Conservation (phyloP, 2,329 filamentous ascomycete species). For the Trichophaea hybrida region DNA sequence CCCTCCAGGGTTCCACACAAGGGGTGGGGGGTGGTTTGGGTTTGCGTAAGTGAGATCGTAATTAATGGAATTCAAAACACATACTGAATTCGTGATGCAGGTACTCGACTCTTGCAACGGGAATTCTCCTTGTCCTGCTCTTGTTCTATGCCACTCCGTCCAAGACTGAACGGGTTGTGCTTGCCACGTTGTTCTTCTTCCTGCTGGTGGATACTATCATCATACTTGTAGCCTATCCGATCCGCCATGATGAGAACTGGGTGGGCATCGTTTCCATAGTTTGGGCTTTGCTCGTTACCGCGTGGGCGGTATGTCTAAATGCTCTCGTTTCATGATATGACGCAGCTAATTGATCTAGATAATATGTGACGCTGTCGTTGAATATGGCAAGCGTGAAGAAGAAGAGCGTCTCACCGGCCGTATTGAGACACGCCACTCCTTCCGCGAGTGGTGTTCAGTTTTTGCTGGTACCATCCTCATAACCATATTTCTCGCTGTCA, state of each 20-base stretch:
- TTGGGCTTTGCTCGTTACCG: constrained; percentile 65
- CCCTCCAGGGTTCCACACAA: constrained; percentile 68
- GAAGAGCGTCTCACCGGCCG: constrained; percentile 85
- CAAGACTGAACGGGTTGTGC: constrained; percentile 59
- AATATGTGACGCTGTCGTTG: constrained; percentile 63
- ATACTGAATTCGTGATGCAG: constrained; percentile 27
- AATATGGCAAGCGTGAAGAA: constrained; percentile 85
- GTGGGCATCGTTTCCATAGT: constrained; percentile 73
- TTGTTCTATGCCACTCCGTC: constrained; percentile 83
- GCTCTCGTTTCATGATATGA: neutral
- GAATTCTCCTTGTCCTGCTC: constrained; percentile 60
- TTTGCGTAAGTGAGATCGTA: constrained; percentile 37
- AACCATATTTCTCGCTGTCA: constrained; percentile 50
- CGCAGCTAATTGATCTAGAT: constrained; percentile 31
- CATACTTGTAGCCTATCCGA: constrained; percentile 56
- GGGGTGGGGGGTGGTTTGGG: constrained; percentile 83
- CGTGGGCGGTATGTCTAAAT: constrained; percentile 35
- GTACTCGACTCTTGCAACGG: constrained; percentile 63
- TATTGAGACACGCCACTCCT: constrained; percentile 65
- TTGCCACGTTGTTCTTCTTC: constrained; percentile 50
- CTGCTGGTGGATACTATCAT: constrained; percentile 64
- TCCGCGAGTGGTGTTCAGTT: constrained; percentile 74
- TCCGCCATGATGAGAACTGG: constrained; percentile 49
- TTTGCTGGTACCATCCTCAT: constrained; percentile 59
- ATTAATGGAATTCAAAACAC: neutral